Evolutionary conservation across 225 moss, liverwort and hornwort species (phyloP).

Genomic region (Climacium dendroides): DNA sequence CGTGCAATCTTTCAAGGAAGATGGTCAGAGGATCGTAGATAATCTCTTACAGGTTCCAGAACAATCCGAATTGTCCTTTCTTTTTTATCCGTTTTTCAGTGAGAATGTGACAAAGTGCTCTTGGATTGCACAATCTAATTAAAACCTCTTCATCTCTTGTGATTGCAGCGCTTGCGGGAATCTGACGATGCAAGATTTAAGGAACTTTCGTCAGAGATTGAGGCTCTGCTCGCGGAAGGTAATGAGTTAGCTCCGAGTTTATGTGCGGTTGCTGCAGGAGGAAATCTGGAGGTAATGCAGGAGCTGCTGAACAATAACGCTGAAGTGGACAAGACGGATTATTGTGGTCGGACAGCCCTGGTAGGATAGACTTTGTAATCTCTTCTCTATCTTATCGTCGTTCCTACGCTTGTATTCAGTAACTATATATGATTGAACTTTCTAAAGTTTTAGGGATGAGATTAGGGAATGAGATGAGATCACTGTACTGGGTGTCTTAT

Average conservation of each 20-base stretch:
- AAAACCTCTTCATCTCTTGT: neutral
- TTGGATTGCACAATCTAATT: neutral
- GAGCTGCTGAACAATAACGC: conserved; percentile 37
- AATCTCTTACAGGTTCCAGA: conserved; percentile 69
- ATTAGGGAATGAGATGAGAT: neutral
- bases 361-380: neutral
- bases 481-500: neutral
- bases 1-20: conserved; percentile 64
- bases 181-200: conserved; percentile 24
- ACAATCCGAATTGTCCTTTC: neutral
- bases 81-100: neutral
- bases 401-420: neutral
- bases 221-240: conserved; percentile 38
- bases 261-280: conserved; percentile 50
- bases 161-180: conserved; percentile 53
- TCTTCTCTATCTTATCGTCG: neutral
- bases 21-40: conserved; percentile 66
- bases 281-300: conserved; percentile 61
- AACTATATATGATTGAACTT: neutral
- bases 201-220: conserved; percentile 49
- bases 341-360: conserved; percentile 67
- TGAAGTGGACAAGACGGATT: conserved; percentile 40
- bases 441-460: neutral
- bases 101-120: neutral
- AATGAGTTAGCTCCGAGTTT: conserved; percentile 48